Evolutionary conservation across 2,329 filamentous ascomycete genomes (phyloP).

Genomic region (Periconia macrospinosa): DNA sequence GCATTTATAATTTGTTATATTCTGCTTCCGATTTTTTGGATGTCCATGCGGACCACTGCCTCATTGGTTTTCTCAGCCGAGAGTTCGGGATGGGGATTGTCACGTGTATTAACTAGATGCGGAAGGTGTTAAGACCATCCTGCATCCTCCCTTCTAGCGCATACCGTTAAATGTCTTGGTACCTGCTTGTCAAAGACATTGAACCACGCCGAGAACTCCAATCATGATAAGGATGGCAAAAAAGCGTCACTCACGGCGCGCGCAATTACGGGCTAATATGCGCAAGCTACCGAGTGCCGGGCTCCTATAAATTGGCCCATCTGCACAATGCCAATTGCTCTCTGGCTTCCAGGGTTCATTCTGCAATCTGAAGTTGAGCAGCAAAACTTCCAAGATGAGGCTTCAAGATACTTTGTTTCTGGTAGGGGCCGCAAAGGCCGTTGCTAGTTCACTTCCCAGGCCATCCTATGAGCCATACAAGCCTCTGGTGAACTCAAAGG

Average conservation of each 20-base stretch:
- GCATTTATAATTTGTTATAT: background rate
- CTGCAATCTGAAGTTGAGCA: background rate
- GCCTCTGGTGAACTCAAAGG: conserved; percentile 40
- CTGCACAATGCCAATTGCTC: background rate
- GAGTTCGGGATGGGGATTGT: background rate
- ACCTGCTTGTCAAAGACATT: conserved; percentile 36
- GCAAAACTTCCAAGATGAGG: conserved; percentile 25
- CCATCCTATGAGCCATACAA: conserved; percentile 21
- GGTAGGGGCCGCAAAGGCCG: conserved; percentile 25
- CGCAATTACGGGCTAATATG: conserved; percentile 14
- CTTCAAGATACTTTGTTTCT: conserved; percentile 24
- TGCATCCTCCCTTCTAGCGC: conserved; percentile 8
- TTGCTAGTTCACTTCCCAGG: conserved; percentile 24
- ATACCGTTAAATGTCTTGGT: conserved; percentile 26
- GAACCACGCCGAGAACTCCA: conserved; percentile 14
- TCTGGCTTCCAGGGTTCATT: background rate
- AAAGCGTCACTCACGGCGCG: conserved; percentile 11
- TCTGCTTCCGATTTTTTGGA: background rate
- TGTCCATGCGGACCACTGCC: background rate
- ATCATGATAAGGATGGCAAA: conserved; percentile 24
- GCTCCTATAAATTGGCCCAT: conserved; percentile 7
- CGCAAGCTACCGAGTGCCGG: conserved; percentile 3
- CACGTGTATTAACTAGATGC: conserved; percentile 22
- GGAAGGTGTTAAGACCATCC: conserved; percentile 32
- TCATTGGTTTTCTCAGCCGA: background rate